Base-by-base conservation (phyloP, 768 basidiomycete species). In the Melanogaster broomeanus region DNA sequence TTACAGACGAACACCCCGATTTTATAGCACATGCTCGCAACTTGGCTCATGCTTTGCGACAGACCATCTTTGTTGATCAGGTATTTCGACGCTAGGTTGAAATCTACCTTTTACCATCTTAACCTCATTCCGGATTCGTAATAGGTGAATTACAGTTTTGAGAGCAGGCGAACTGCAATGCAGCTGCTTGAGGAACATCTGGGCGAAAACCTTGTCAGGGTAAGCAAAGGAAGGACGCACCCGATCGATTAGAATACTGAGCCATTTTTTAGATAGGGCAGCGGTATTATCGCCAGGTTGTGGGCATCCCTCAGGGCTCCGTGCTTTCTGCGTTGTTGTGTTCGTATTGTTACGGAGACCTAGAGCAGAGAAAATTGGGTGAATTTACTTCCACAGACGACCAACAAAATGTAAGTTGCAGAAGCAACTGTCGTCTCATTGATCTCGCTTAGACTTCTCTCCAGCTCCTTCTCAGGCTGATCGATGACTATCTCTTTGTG, bases 301-400 rank as follows among this genome's bases (percentile, higher is more conserved):
- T 91, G 25, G 97, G 97, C 3, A 99, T 99, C 21, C 96, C 97
- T 1, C 97, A 99, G 68, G 97, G 97, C 19, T 98, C 95, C 3
- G 84, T 94, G n/a, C 72, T 98, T n/a, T 97, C 94, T 7, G 81
- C 89, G 0, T 64, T 98, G n/a, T 72, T 99, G 2, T 99, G 97
- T 66, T 88, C 90, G 1, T 90, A 95, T 69, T 97, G 92, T 66
- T 99, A 98, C 58, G 95, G 93, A 6, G 87, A 96, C 62, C 76
- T 99, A 53, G 97, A 98, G 68, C 79, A 72, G 27, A 72, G 62
- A 7, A 76, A 81, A 38, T 31, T 67, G 37, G 21, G 48, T n/a
- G 52, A 42, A 50, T 72, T 76, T 25, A 67, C 71, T 34, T 84
- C 88, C 55, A 79, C 78, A 2, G 63, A 78, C 4, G 81, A 86